Percentiles rank a stretch among this genome's conserved stretches.
These are phyloP conservation scores for Cyclotella distinguenda DNA, from an alignment of 108 stramenopile species.

Conservation along the genomic window DNA sequence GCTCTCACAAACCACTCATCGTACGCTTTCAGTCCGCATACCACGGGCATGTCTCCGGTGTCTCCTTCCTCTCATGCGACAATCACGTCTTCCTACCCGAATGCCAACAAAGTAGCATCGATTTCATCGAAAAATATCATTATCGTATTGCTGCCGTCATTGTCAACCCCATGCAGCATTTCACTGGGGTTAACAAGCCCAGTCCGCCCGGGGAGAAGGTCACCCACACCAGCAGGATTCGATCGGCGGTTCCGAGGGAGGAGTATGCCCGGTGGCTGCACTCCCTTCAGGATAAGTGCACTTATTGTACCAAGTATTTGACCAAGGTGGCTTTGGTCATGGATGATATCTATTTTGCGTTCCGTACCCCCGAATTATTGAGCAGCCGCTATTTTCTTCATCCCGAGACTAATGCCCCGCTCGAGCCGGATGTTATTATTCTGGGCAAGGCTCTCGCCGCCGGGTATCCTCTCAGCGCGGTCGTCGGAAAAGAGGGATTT, in stretches of 20 bases:
- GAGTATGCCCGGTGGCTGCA: slow-evolving; percentile 54
- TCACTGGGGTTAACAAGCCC: slow-evolving; percentile 53
- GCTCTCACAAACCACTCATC: slow-evolving; percentile 39
- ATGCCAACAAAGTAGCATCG: slow-evolving; percentile 31
- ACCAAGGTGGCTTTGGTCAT: slow-evolving; percentile 53
- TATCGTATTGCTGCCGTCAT: slow-evolving; percentile 58
- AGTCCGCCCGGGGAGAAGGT: slow-evolving; percentile 65
- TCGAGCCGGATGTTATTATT: slow-evolving; percentile 55
- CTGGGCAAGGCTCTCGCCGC: slow-evolving; percentile 56
- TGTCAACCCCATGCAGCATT: slow-evolving; percentile 65
- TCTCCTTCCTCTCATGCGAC: slow-evolving; percentile 38
- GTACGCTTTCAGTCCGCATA: slow-evolving; percentile 58
- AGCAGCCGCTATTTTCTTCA: slow-evolving; percentile 48
- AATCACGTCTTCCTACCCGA: slow-evolving; percentile 53
- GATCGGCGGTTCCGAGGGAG: slow-evolving; percentile 19
- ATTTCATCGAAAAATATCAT: slow-evolving; percentile 58
- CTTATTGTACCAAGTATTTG: slow-evolving; percentile 61
- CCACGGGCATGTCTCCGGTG: slow-evolving; percentile 59
- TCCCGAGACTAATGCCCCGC: slow-evolving; percentile 35
- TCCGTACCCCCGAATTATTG: slow-evolving; percentile 54
- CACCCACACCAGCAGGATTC: slow-evolving; percentile 20
- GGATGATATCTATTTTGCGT: slow-evolving; percentile 63
- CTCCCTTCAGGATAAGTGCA: slow-evolving; percentile 48
- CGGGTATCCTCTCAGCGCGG: slow-evolving; percentile 54
- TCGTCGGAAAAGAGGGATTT: slow-evolving; percentile 42